These are phyloP conservation scores for Kodamaea jinghongensis DNA, from an alignment of 805 yeast genomes.

Conservation along the genomic window DNA sequence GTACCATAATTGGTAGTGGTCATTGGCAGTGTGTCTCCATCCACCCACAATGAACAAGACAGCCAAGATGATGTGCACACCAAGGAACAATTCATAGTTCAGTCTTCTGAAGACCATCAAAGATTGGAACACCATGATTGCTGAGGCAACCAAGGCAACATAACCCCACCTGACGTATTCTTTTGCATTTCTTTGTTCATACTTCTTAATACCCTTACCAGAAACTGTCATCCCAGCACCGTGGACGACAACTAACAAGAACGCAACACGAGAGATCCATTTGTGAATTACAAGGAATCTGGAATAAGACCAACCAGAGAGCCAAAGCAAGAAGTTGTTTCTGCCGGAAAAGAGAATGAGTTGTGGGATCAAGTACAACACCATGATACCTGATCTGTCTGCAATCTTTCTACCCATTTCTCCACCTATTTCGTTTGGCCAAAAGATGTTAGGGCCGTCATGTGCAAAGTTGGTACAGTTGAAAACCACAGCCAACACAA, in stretches of 20 bases:
- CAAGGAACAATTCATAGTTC: slow-evolving; percentile 51
- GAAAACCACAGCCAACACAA: slow-evolving; percentile 30
- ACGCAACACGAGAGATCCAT: slow-evolving; percentile 57
- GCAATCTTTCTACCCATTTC: slow-evolving; percentile 44
- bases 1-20: slow-evolving; percentile 21
- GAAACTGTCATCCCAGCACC: slow-evolving; percentile 26
- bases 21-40: slow-evolving; percentile 50
- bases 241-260: slow-evolving; percentile 54
- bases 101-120: slow-evolving; percentile 48
- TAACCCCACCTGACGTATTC: slow-evolving; percentile 35
- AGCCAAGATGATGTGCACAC: slow-evolving; percentile 33
- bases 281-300: slow-evolving; percentile 65
- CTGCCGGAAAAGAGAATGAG: slow-evolving; percentile 60
- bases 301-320: slow-evolving; percentile 38
- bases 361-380: slow-evolving; percentile 54
- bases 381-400: slow-evolving; percentile 53
- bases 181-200: slow-evolving; percentile 26
- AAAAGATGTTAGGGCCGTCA: slow-evolving; percentile 22
- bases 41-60: slow-evolving; percentile 48
- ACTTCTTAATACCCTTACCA: slow-evolving; percentile 37
- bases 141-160: slow-evolving; percentile 32
- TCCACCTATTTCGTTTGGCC: slow-evolving; percentile 20
- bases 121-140: slow-evolving; percentile 48
- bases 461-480: slow-evolving; percentile 24
- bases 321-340: slow-evolving; percentile 20